phyloP scores from a whole-genome alignment of 192 early-diverging fungal species.

The Backusella sp. region DNA sequence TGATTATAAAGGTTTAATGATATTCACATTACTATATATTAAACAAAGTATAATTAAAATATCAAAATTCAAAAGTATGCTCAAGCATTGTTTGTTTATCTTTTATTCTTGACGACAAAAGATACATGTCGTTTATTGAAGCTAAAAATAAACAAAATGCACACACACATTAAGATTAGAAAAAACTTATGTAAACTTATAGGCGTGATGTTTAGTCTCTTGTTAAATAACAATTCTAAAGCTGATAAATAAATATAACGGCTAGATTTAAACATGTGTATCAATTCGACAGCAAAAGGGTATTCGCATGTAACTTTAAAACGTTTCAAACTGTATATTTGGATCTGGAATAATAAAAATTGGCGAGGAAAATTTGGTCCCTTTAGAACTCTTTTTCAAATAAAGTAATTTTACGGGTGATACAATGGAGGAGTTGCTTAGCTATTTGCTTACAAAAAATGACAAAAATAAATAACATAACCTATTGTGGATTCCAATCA shows the following conservation, averaged over 20 bases:
- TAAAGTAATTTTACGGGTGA: background rate
- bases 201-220: no score
- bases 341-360: background rate
- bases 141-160: background rate
- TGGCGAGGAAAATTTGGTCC: background rate
- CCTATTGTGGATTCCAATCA: no score
- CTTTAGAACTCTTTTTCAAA: background rate
- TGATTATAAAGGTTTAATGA: background rate
- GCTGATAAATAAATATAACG: no score
- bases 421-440: background rate
- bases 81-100: background rate
- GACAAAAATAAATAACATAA: no score
- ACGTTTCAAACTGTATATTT: background rate
- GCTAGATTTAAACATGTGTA: no score
- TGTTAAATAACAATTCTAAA: no score
- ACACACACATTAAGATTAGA: background rate
- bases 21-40: background rate
- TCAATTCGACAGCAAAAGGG: no score
- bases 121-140: background rate
- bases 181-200: no score
- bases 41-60: background rate
- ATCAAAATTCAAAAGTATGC: background rate
- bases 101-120: background rate
- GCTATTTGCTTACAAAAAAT: background rate
- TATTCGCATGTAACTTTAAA: no score